A percentile compares a stretch with the other conserved stretches of the same genome.
Conservation (phyloP, 371 early-diverging fungal species). For the Mortierella sp. region DNA sequence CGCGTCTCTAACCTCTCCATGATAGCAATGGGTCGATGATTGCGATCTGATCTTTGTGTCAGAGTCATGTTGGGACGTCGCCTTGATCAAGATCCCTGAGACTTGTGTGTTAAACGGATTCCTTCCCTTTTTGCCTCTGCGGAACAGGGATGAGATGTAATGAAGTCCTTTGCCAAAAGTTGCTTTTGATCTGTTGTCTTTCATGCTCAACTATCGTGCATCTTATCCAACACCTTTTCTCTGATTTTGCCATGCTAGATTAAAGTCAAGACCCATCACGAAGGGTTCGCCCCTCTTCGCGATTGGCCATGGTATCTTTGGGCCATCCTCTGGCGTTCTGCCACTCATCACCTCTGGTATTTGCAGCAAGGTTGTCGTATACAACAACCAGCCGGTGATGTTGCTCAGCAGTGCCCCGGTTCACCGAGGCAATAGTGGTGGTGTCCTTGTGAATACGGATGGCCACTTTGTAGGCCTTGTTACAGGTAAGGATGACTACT, state of each 20-base stretch:
- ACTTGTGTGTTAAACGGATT: conserved; percentile 44
- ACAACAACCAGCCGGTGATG: conserved; percentile 36
- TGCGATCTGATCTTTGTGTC: conserved; percentile 53
- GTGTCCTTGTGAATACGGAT: conserved; percentile 42
- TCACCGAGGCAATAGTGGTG: conserved; percentile 55
- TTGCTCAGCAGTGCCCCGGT: conserved; percentile 49
- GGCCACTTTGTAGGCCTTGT: conserved; percentile 49
- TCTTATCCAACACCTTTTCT: not conserved
- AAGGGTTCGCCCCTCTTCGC: conserved; percentile 52
- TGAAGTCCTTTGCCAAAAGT: not conserved
- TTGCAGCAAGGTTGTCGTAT: conserved; percentile 38
- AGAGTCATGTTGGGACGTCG: conserved; percentile 54
- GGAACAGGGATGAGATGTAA: conserved; percentile 35
- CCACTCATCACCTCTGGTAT: conserved; percentile 53
- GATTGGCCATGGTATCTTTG: conserved; percentile 54
- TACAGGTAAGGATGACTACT: conserved; percentile 16
- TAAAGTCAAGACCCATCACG: conserved; percentile 24
- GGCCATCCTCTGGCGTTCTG: conserved; percentile 45
- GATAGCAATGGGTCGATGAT: conserved; percentile 53
- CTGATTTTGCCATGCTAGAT: conserved; percentile 5
- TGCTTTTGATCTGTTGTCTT: not conserved
- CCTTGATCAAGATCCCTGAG: conserved; percentile 51
- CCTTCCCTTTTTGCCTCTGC: conserved; percentile 35
- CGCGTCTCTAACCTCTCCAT: not conserved
- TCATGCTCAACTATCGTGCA: not conserved